Evolutionary conservation across 2,329 filamentous ascomycete species (phyloP).

Genomic region (Neodidymelliopsis sp.): DNA sequence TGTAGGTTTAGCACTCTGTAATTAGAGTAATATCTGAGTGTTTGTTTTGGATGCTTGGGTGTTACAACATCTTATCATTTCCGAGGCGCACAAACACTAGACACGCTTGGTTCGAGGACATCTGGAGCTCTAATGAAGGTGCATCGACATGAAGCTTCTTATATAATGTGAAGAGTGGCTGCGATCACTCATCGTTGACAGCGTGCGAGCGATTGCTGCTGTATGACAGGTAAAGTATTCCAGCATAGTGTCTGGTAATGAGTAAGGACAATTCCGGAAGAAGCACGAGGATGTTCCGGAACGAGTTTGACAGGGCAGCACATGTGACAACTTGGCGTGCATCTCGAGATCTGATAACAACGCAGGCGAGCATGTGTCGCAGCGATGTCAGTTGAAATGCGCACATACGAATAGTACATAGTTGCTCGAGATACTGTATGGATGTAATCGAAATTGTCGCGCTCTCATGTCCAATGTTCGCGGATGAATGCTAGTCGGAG

Average conservation of each 20-base stretch:
- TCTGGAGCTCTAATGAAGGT: too few species aligned
- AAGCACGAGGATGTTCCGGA: slow-evolving; percentile 18
- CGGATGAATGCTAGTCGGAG: slow-evolving; percentile 11
- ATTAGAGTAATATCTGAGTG: too few species aligned
- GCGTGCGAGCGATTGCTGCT: not conserved
- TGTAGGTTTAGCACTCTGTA: too few species aligned
- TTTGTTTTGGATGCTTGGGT: too few species aligned
- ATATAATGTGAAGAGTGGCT: too few species aligned
- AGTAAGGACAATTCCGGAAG: slow-evolving; percentile 14
- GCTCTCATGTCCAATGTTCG: slow-evolving; percentile 1
- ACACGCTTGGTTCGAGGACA: too few species aligned
- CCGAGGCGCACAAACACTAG: too few species aligned
- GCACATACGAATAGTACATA: not conserved
- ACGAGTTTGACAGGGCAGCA: slow-evolving; percentile 1
- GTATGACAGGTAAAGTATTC: too few species aligned
- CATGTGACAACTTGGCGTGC: slow-evolving; percentile 16
- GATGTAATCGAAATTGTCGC: not conserved
- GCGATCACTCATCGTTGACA: too few species aligned
- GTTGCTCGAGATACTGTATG: not conserved
- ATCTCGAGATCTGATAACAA: slow-evolving; percentile 13
- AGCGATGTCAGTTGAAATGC: not conserved
- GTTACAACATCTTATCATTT: too few species aligned
- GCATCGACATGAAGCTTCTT: too few species aligned
- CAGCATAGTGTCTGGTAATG: too few species aligned
- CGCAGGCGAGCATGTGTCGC: not conserved